phyloP scores from a whole-genome alignment of 345 rosid genomes.

The Eucalyptus globulus region DNA sequence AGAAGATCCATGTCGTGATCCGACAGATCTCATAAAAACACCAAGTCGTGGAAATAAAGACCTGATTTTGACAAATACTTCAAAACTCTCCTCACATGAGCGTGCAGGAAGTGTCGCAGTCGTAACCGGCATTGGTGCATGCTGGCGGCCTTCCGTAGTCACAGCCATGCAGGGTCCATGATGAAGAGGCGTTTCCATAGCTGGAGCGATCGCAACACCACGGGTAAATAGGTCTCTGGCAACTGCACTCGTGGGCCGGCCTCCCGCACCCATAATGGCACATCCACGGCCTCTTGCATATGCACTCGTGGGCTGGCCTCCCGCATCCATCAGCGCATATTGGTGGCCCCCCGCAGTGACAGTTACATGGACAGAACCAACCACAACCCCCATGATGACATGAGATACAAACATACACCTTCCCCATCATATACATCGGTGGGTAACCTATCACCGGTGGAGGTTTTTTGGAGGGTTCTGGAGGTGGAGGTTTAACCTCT shows the following conservation, averaged over 20 bases:
- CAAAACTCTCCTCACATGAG: neutral
- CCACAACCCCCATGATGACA: neutral
- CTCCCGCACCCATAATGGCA: too few species aligned
- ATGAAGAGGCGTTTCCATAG: neutral
- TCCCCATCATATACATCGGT: neutral
- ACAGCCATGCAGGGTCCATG: neutral
- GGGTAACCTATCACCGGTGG: neutral
- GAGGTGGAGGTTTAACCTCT: rapidly evolving
- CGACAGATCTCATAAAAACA: neutral
- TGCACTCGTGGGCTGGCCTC: neutral
- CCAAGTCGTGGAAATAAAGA: neutral
- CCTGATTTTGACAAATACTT: neutral
- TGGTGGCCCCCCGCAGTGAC: too few species aligned
- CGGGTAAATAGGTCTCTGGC: neutral
- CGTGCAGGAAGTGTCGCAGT: neutral
- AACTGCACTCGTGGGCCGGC: neutral
- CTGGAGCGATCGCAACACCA: neutral
- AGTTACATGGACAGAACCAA: too few species aligned
- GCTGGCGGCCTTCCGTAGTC: neutral
- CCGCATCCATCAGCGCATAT: neutral
- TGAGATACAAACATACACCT: neutral
- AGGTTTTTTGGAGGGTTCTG: too few species aligned
- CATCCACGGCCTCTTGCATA: rapidly evolving
- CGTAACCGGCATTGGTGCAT: neutral
- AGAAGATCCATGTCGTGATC: neutral